Evolutionary conservation across 164 flowering plant species (phyloP).

Genomic region (Annona squamosa): DNA sequence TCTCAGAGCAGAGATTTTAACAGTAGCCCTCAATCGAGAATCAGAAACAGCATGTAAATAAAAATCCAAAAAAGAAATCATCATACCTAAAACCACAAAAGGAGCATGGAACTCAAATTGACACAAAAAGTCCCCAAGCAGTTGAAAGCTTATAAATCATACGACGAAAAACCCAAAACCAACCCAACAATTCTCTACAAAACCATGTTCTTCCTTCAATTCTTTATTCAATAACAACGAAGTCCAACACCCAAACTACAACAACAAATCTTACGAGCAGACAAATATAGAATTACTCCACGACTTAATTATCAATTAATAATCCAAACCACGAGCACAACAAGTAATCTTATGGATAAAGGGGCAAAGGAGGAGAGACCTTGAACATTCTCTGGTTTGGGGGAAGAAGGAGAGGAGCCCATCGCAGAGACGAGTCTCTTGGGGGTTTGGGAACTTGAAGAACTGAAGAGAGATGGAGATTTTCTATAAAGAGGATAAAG

Average conservation of each 20-base stretch:
- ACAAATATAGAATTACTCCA: too few species aligned
- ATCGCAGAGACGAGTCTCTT: slow-evolving; percentile 11
- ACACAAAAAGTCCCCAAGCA: too few species aligned
- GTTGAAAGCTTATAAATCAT: neutral
- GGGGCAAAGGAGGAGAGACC: slow-evolving; percentile 9
- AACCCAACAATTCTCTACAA: neutral
- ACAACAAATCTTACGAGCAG: neutral
- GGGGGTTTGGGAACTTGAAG: slow-evolving; percentile 1
- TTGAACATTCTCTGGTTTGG: slow-evolving; percentile 20
- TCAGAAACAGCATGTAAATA: too few species aligned
- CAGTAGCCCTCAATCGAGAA: too few species aligned
- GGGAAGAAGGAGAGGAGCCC: slow-evolving; percentile 24
- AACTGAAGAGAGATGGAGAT: neutral
- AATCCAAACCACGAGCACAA: neutral
- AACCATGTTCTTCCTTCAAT: neutral
- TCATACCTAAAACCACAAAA: too few species aligned
- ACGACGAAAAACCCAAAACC: neutral
- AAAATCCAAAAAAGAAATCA: too few species aligned
- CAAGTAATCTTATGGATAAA: neutral
- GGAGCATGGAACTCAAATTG: too few species aligned
- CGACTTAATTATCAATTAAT: neutral
- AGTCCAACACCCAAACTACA: neutral
- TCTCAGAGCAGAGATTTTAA: too few species aligned
- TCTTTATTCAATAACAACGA: neutral
- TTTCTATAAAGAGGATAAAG: neutral